Evolutionary conservation across 2,329 filamentous ascomycete species (phyloP), one percentile per base, ranked within the genome.

Genomic region (Aspergillus ochraceus): DNA sequence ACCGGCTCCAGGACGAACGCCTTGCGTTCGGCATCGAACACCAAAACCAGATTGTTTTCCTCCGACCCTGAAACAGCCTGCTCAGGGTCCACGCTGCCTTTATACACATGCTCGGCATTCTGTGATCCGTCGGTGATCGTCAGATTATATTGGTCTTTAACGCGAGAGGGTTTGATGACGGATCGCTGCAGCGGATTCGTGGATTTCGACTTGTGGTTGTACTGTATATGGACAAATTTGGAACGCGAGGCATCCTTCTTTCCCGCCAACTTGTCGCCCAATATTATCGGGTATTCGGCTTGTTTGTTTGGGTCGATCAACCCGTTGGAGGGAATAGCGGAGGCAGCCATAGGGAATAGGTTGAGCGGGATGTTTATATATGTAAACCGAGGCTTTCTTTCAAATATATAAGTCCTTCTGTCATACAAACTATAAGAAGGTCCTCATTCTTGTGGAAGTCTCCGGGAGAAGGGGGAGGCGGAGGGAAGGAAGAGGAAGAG

Each of bases 1-100:
- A 97, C 81, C 54, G 87, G 87, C 78, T 97, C 92, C 57, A 97
- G 83, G 29, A 95, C 87, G 66, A 95, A 95, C 58, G 84, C 88
- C 70, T 94, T 87, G 55, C 86, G 87, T 19, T 82, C 80, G 9
- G 88, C 83, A 74, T 96, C 90, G 71, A 94, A 95, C 59, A 94
- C 84, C 54, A 96, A 83, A 10, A 83, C 79, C 52, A 80, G 66
- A 52, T 72, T 74, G 55, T 69, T 73, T 36, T 72, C 70, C 36
- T 71, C 66, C 2, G 69, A 63, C 30, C 68, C 68, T 20, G 68
- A 68, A 12, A 66, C 64, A n/a, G 64, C 55, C 58, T 70, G 64
- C 12, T 70, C 61, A 12, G 76, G 73, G 58, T 77, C 76, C 32
- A 78, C 72, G 52, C 75, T 77, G 45, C 77, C 77, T 64, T 73